Base-by-base conservation (phyloP, 345 rosid species). In the Salix suchowensis region DNA sequence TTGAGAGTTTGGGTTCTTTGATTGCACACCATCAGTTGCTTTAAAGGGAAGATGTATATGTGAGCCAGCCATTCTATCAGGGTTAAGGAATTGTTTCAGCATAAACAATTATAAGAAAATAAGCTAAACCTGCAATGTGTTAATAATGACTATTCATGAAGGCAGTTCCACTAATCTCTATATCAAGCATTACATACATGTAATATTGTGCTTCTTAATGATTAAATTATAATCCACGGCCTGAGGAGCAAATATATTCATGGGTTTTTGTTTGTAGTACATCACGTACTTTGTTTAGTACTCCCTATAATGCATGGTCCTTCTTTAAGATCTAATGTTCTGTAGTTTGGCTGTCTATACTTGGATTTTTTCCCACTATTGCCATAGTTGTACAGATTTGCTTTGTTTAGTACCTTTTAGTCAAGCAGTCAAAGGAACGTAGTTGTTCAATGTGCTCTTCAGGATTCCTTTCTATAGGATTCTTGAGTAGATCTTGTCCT, bases 41-140 rank as follows among this genome's bases (percentile, higher is more conserved):
- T 21, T 70, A 14, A 39, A 34, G 66, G 66, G 72, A 80, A 74
- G 70, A 40, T 40, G 12, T 40, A 68, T 34, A 14, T 58, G 62
- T 58, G 42, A 67, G 28, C 54, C 46, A 40, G 46, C 46, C 55
- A 70, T 32, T 70, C 30, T 11, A 46, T 24, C 14, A 13, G 32
- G 58, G 23, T 44, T 44, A 9, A 9, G 74, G 50, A 65, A 68
- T 65, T 68, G 32, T 26, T 64, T 77, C 19, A 40, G 62, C 67
- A 50, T 55, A 61, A 30, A 70, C 46, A 67, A 36, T 60, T 50
- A 61, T 18, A 9, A 9, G 62, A 14, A 9, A n/a, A 23, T 48
- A 7, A 60, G n/a, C 11, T 21, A n/a, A 15, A 18, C 28, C 76
- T 40, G 34, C 64, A 16, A 26, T 37, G 68, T 7, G 76, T 62